Conservation (phyloP, 495 filamentous ascomycete species). For the Xylaria flabelliformis region DNA sequence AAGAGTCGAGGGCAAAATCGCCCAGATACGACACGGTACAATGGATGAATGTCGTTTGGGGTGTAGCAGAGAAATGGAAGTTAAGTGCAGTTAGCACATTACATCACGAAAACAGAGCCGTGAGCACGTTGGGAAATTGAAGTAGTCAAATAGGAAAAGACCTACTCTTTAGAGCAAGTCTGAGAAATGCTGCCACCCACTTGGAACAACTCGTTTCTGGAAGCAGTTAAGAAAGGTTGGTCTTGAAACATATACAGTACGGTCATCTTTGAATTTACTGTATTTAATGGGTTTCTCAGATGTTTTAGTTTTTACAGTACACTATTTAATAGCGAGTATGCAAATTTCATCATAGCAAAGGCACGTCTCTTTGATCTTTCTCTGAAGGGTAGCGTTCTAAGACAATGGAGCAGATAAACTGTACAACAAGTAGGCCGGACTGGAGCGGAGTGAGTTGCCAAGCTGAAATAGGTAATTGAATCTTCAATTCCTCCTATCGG, state of each 20-base stretch:
- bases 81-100: not conserved
- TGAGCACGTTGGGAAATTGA: conserved; percentile 9
- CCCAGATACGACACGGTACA: not conserved
- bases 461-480: conserved; percentile 8
- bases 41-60: not conserved
- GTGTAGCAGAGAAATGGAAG: conserved; percentile 6
- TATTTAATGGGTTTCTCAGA: not conserved
- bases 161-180: not conserved
- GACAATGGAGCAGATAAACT: too few species aligned
- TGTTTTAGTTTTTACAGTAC: not conserved
- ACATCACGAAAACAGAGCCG: too few species aligned
- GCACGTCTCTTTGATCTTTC: not conserved
- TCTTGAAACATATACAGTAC: conserved; percentile 3
- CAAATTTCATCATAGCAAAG: not conserved
- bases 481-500: not conserved
- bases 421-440: not conserved
- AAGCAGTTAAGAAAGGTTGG: conserved; percentile 6
- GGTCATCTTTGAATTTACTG: not conserved
- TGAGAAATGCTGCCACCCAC: conserved; percentile 19
- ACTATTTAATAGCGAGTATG: not conserved
- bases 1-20: not conserved
- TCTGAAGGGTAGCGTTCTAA: not conserved
- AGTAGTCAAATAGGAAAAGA: conserved; percentile 1
- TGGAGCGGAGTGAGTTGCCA: not conserved
- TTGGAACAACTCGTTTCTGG: conserved; percentile 14